Evolutionary conservation across 768 basidiomycete species (phyloP).

Genomic region (Albatrellus ellisii): DNA sequence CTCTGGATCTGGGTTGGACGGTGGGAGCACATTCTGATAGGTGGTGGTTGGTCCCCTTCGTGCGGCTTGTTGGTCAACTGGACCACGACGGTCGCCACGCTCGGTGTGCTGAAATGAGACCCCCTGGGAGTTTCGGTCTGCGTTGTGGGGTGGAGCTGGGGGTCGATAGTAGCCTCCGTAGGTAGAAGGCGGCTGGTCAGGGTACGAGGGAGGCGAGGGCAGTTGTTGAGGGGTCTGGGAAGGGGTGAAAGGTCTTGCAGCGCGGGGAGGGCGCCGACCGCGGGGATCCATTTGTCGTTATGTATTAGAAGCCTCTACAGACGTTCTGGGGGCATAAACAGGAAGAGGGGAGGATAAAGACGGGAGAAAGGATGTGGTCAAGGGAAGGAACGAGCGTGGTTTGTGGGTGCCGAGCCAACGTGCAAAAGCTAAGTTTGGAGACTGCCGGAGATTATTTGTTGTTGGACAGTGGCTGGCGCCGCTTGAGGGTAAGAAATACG

Average conservation of each 20-base stretch:
- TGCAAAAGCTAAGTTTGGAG: background rate
- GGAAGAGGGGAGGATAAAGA: constrained; percentile 22
- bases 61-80: constrained; percentile 42
- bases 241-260: constrained; percentile 19
- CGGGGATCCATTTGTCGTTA: constrained; percentile 18
- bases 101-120: constrained; percentile 63
- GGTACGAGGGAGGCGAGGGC: constrained; percentile 17
- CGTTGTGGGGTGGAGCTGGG: constrained; percentile 7
- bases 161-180: constrained; percentile 15
- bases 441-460: background rate
- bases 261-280: constrained; percentile 25
- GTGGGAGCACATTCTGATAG: constrained; percentile 34
- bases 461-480: background rate
- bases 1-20: constrained; percentile 22
- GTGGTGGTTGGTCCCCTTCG: constrained; percentile 30
- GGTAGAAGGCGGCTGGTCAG: constrained; percentile 10
- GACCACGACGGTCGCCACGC: constrained; percentile 50
- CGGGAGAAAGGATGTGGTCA: constrained; percentile 19
- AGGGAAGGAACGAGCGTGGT: constrained; percentile 12
- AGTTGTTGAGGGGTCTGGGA: constrained; percentile 15
- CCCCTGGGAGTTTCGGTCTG: constrained; percentile 18
- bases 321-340: constrained; percentile 7
- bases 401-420: constrained; percentile 3
- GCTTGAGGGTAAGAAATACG: background rate
- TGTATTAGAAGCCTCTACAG: background rate